Evolutionary conservation across 495 filamentous ascomycete species (phyloP), one percentile per base, ranked within the genome.

Genomic region (Penicillium riverlandense): DNA sequence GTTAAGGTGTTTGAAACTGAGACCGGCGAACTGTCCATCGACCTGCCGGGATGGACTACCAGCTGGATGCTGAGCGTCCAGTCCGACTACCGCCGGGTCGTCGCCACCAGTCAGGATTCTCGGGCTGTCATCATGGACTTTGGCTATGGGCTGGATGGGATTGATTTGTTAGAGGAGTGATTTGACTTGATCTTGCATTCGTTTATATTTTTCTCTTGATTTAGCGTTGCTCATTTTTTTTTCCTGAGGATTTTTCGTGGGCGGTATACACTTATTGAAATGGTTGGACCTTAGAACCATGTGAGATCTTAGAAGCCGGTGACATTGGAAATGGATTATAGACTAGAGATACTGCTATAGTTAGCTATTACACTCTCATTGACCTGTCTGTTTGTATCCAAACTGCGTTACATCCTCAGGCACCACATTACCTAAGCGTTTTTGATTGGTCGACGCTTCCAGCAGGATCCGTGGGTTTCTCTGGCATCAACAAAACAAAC

Each of bases 61-160:
- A 95, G 88, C 55, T 97, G 94, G 94, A 94, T 96, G 53, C 65
- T 98, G 35, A 88, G 85, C 47, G 92, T 94, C 22, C 96, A 97
- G 68, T 85, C 85, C 29, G 92, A 98, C 61, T 96, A 96, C 60
- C 74, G 91, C 38, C 78, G 92, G 31, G 90, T 98, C 44, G 83
- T 98, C 36, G 88, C 86, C 43, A 95, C 94, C 0, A 90, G 88
- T 35, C 92, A 98, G 65, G 90, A 97, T 54, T 84, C 88, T 8
- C 82, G 91, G 50, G 85, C 87, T 29, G 70, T 96, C 15, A 82
- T 98, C n/a, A 78, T 98, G 71, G 92, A 98, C 69, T 75, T 75
- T 60, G 76, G 67, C 40, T 73, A 71, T 53, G 68, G 66, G 29
- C 49, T 76, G 47, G 71, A 69, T 46, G 70, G 68, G 22, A 70